Evolutionary conservation across 176 grass and related monocot species (phyloP), one percentile per base, ranked within the genome.

Genomic region (Aechmea fasciata): DNA sequence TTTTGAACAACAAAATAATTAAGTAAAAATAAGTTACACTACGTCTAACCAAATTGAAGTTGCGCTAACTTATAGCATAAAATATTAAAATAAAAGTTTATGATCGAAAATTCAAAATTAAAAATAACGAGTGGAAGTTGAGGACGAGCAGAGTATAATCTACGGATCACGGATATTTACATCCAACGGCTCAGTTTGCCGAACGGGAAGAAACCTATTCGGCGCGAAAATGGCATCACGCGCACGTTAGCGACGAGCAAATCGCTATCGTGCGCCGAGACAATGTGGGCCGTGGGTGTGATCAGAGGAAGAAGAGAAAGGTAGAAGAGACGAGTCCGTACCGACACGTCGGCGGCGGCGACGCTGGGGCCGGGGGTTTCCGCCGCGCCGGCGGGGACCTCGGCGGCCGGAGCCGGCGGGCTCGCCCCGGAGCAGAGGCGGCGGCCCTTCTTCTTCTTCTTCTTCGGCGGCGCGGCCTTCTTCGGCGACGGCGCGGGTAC

Each of bases 401-500:
- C 55, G n/a, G 55, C 55, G 55, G 55, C 55, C 9, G 55, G 55
- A 1, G 55, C 55, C 13, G 55, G 55, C 11, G 55, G 55, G 55
- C 55, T 61, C 8, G 55, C 55, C 33, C 33, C 4, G 55, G 55
- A 15, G 55, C 15, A 8, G 9, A 2, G 9, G 55, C 55, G 55
- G 55, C 10, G 17, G 17, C 20, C 20, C 55, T 61, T 61, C 55
- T 61, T 61, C 55, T 57, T 57, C 52, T 61, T 61, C 55, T 61
- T 61, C 55, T 61, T 61, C 4, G n/a, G n/a, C 15, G 55, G 55
- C 0, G n/a, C 14, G 2, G 55, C 15, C 15, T 61, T 61, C 55
- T 61, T 61, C 55, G 55, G 55, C 55, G 55, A 61, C 15, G 55
- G 55, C 55, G 55, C 55, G 8, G 55, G 55, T 7, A 61, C 55